Evolutionary conservation across 1,284 basidiomycete genomes (phyloP).

Genomic region (Athelia psychrophila): DNA sequence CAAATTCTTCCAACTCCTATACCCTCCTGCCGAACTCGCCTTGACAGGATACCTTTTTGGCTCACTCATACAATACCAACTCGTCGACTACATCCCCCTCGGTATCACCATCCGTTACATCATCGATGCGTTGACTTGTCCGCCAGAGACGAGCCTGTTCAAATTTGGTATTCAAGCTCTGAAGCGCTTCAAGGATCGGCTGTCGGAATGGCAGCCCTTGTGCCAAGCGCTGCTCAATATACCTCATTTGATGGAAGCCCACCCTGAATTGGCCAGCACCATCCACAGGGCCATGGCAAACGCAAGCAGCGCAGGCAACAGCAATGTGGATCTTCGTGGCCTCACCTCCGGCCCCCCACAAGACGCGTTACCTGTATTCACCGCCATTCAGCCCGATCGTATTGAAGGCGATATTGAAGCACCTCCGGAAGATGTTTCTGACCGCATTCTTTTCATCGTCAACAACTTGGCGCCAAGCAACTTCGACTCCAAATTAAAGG

Average conservation of each 20-base stretch:
- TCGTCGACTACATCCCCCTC: slow-evolving; percentile 94
- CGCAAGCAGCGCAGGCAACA: slow-evolving; percentile 38
- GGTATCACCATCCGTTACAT: slow-evolving; percentile 98
- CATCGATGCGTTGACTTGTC: slow-evolving; percentile 88
- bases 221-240: slow-evolving; percentile 90
- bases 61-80: slow-evolving; percentile 90
- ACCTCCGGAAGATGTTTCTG: slow-evolving; percentile 87
- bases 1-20: slow-evolving; percentile 97
- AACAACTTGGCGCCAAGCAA: slow-evolving; percentile 97
- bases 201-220: slow-evolving; percentile 92
- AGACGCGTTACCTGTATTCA: slow-evolving; percentile 62
- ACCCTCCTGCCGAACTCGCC: slow-evolving; percentile 90
- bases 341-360: slow-evolving; percentile 27
- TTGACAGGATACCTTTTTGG: slow-evolving; percentile 98
- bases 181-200: slow-evolving; percentile 81
- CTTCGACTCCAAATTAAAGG: slow-evolving; percentile 82
- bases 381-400: slow-evolving; percentile 66
- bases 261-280: slow-evolving; percentile 80
- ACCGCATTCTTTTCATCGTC: slow-evolving; percentile 96
- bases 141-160: slow-evolving; percentile 91
- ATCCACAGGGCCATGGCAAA: slow-evolving; percentile 71
- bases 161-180: slow-evolving; percentile 95
- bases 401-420: slow-evolving; percentile 59
- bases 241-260: slow-evolving; percentile 82
- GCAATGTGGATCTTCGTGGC: slow-evolving; percentile 35